Evolutionary conservation across 805 yeast genomes (phyloP).

Genomic region (Pichia thaimueangensis): DNA sequence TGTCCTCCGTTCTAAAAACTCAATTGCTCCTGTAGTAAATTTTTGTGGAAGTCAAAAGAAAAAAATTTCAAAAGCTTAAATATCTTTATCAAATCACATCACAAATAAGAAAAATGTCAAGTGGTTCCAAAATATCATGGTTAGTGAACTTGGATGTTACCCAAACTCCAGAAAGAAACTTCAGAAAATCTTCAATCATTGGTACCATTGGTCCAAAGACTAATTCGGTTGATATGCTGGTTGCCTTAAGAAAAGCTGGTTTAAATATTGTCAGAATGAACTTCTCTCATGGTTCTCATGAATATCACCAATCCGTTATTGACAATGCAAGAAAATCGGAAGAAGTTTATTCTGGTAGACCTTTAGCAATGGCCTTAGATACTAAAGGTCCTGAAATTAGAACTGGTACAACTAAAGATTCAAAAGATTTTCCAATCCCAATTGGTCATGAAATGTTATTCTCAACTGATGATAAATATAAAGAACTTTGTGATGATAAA

Average conservation of each 20-base stretch:
- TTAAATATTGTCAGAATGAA: constrained; percentile 97
- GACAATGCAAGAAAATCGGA: constrained; percentile 96
- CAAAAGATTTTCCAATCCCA: constrained; percentile 73
- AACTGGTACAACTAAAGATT: constrained; percentile 88
- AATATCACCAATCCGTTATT: constrained; percentile 93
- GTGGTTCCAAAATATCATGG: constrained; percentile 62
- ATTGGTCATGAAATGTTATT: constrained; percentile 88
- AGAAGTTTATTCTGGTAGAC: constrained; percentile 87
- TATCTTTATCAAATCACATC: too few species aligned
- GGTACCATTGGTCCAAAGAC: constrained; percentile 99
- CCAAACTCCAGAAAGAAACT: constrained; percentile 68
- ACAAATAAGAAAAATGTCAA: too few species aligned
- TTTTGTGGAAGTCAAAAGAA: too few species aligned
- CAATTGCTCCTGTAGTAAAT: too few species aligned
- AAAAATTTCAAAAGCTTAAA: too few species aligned
- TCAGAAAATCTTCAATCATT: constrained; percentile 93
- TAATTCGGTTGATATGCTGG: constrained; percentile 79
- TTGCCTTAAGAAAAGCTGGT: constrained; percentile 91
- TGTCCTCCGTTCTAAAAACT: neutral
- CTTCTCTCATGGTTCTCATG: constrained; percentile 97
- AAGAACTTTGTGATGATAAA: constrained; percentile 65
- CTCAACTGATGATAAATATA: constrained; percentile 82
- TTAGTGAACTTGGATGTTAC: constrained; percentile 68
- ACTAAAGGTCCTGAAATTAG: constrained; percentile 99
- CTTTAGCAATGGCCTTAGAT: constrained; percentile 95